Percentiles rank a stretch among this genome's conserved stretches.
Evolutionary conservation across 257 asterid genomes (phyloP).

Genomic region (Fraxinus cuspidata): DNA sequence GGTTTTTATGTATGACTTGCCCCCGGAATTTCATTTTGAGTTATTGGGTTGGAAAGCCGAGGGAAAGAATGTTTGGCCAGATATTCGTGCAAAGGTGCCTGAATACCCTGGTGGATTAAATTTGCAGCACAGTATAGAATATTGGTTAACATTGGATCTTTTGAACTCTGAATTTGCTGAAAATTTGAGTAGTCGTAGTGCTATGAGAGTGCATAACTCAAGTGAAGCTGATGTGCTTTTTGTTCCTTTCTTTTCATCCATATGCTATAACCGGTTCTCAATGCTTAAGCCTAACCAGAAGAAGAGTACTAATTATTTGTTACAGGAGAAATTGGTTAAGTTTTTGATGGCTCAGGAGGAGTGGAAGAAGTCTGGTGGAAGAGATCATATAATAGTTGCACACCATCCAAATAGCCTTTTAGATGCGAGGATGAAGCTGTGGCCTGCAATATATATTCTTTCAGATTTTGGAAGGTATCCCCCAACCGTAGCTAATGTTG

Average conservation of each 20-base stretch:
- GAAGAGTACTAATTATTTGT: constrained; percentile 46
- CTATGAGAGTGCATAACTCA: constrained; percentile 64
- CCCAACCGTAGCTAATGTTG: constrained; percentile 76
- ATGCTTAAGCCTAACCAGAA: constrained; percentile 50
- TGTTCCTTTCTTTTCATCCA: constrained; percentile 87
- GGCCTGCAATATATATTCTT: constrained; percentile 80
- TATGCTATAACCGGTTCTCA: constrained; percentile 71
- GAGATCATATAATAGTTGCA: constrained; percentile 78
- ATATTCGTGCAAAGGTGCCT: constrained; percentile 57
- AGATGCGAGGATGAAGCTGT: constrained; percentile 79
- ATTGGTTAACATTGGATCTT: constrained; percentile 88
- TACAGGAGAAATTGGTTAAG: constrained; percentile 73
- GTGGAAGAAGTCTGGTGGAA: constrained; percentile 82
- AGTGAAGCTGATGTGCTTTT: constrained; percentile 88
- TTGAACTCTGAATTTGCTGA: constrained; percentile 56
- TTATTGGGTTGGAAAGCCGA: constrained; percentile 67
- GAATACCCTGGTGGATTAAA: constrained; percentile 85
- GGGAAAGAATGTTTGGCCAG: constrained; percentile 72
- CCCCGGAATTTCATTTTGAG: constrained; percentile 76
- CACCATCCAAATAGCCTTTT: constrained; percentile 93
- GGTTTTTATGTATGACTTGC: constrained; percentile 88
- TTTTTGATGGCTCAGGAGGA: constrained; percentile 61
- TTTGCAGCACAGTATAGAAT: constrained; percentile 93
- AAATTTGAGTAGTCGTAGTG: constrained; percentile 47
- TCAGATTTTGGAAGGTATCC: constrained; percentile 95